A percentile compares a stretch with the other conserved stretches of the same genome.
phyloP scores from a whole-genome alignment of 2,329 filamentous ascomycete species.

The Hymenoscyphus scutula region DNA sequence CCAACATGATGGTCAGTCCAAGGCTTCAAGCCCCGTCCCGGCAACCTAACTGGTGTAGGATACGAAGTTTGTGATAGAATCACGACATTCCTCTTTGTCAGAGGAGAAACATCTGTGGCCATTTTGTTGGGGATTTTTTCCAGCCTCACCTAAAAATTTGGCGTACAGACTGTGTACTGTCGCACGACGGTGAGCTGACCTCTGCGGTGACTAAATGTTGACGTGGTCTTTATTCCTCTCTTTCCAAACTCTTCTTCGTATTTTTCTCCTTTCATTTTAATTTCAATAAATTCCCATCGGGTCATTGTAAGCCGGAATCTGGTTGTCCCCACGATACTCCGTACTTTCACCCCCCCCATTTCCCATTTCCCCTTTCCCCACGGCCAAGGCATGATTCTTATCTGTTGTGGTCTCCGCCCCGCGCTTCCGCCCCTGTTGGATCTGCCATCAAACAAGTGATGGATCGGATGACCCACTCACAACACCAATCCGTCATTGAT shows the following conservation, averaged over 20 bases:
- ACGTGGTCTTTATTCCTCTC: neutral
- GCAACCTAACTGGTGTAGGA: neutral
- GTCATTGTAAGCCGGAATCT: neutral
- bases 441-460: slow-evolving; percentile 3
- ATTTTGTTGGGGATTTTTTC: neutral
- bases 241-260: neutral
- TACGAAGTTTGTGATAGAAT: neutral
- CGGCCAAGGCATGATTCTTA: slow-evolving; percentile 1
- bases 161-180: neutral
- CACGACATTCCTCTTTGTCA: neutral
- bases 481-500: neutral
- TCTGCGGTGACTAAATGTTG: neutral
- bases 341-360: neutral
- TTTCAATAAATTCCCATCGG: neutral
- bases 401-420: slow-evolving; percentile 7
- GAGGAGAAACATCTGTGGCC: neutral
- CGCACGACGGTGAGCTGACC: neutral
- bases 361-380: slow-evolving; percentile 4
- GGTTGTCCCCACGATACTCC: neutral
- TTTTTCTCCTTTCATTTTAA: neutral
- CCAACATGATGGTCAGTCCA: slow-evolving; percentile 3
- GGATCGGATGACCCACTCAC: neutral
- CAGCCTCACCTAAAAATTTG: neutral
- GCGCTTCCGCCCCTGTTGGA: slow-evolving; percentile 1
- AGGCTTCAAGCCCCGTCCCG: neutral